Base-by-base conservation (phyloP, 2,329 filamentous ascomycete species). In the Drechslerella dactyloides region DNA sequence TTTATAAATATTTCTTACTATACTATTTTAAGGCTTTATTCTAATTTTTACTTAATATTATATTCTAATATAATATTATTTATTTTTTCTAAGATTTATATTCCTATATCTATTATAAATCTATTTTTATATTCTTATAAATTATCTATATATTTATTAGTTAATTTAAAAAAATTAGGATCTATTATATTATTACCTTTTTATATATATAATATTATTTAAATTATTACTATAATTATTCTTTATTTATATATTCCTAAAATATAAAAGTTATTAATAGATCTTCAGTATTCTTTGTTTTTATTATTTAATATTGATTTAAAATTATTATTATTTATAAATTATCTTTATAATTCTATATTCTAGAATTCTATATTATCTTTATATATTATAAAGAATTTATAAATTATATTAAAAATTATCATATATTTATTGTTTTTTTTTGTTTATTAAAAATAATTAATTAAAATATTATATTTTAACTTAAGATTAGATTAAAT, bases 381-480 rank as follows among this genome's bases (percentile, higher is more conserved):
- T 24, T 53, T 53, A 30, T 24, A 53, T 27, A 30, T 30, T 30
- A 53, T 4, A 30, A 53, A 53, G 27, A 33, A 53, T 33, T 53
- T 30, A 30, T 30, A 30, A 30, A 27, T 53, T 30, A 15, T 13
- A n/a, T 53, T 53, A 53, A 15, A 53, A 53, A 30, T 8, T 53
- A 27, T 33, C 13, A 53, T 30, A 30, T 30, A 53, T 13, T 46
- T 46, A 51, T 21, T 51, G 17, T 11, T 51, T 51, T 23, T 24
- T 24, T 21, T 27, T 17, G 8, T 37, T 27, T 15, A 44, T 57
- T 57, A 48, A 59, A 33, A 33, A 48, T 48, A 30, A 59, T 15
- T 50, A 35, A 21, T 57, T 44, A 15, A 57, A 44, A 57, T 44
- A 57, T 17, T 35, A 24, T 57, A 15, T 57, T 35, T 42, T 23